phyloP scores from a whole-genome alignment of 2,329 filamentous ascomycete species.

The Cladorrhinum sp. region DNA sequence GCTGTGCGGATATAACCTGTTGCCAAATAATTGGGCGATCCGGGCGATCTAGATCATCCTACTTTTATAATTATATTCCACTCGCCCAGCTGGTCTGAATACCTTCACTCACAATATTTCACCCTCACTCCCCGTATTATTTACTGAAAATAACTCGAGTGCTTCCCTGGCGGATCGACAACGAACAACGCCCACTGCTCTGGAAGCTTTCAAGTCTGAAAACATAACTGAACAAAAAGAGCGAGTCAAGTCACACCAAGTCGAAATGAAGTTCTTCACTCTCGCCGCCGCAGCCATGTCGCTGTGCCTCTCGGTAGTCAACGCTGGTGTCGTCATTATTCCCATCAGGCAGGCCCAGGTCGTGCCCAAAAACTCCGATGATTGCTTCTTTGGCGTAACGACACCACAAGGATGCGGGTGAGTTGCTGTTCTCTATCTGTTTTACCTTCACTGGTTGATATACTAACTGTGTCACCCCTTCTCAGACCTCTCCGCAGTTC shows the following conservation, averaged over 20 bases:
- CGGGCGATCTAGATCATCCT: background rate
- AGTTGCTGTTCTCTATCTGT: constrained; percentile 28
- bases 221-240: background rate
- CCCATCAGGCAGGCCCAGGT: constrained; percentile 52
- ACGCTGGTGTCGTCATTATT: constrained; percentile 55
- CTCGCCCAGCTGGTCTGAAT: background rate
- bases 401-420: constrained; percentile 59
- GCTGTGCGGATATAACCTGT: constrained; percentile 3
- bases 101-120: background rate
- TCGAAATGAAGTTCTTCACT: constrained; percentile 41
- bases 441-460: background rate
- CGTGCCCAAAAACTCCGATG: constrained; percentile 44
- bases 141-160: background rate
- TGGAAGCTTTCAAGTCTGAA: background rate
- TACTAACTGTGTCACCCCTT: background rate
- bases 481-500: constrained; percentile 14
- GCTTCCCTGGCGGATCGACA: background rate
- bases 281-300: constrained; percentile 39
- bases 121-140: background rate
- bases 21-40: background rate
- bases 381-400: constrained; percentile 56
- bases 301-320: constrained; percentile 44
- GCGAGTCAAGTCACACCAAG: too few relatives aligned
- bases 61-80: background rate
- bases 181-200: background rate